Evolutionary conservation across 2,329 filamentous ascomycete species (phyloP).

Genomic region (Trichoderma hamatum): DNA sequence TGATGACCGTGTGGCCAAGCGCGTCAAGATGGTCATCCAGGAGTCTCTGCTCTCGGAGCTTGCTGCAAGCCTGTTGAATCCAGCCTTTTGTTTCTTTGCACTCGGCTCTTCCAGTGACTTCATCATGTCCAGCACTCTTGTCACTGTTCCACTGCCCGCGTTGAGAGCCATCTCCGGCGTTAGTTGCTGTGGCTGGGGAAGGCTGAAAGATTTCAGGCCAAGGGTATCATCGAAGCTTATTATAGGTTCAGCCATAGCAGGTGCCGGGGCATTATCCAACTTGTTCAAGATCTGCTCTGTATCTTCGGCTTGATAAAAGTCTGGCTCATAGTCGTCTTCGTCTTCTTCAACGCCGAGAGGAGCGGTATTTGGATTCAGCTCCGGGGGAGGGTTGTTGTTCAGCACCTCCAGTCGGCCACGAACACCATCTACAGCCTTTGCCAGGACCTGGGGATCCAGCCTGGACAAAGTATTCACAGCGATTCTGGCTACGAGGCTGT

Average conservation of each 20-base stretch:
- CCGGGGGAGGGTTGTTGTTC: constrained; percentile 49
- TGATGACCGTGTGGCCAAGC: constrained; percentile 78
- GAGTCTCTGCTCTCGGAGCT: constrained; percentile 84
- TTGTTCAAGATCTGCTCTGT: constrained; percentile 78
- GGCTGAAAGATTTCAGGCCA: constrained; percentile 74
- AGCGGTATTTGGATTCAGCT: constrained; percentile 60
- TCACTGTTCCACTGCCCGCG: constrained; percentile 73
- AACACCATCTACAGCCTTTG: constrained; percentile 70
- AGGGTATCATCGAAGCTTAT: constrained; percentile 48
- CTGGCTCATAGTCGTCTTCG: constrained; percentile 85
- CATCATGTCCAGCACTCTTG: constrained; percentile 78
- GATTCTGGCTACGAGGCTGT: constrained; percentile 76
- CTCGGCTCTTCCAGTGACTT: constrained; percentile 69
- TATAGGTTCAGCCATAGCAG: constrained; percentile 36
- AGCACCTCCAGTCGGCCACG: constrained; percentile 53
- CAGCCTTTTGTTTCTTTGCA: constrained; percentile 65
- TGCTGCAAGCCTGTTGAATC: constrained; percentile 82
- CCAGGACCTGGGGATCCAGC: constrained; percentile 69
- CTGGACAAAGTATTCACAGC: constrained; percentile 76
- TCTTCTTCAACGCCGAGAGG: constrained; percentile 74
- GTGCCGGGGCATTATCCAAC: constrained; percentile 68
- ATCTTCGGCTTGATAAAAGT: constrained; percentile 77
- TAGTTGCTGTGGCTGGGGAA: constrained; percentile 76
- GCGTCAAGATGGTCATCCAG: constrained; percentile 85
- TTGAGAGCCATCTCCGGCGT: constrained; percentile 71